Base-by-base conservation (phyloP, 441 rosid genomes). In the Dalechampia spathulata region DNA sequence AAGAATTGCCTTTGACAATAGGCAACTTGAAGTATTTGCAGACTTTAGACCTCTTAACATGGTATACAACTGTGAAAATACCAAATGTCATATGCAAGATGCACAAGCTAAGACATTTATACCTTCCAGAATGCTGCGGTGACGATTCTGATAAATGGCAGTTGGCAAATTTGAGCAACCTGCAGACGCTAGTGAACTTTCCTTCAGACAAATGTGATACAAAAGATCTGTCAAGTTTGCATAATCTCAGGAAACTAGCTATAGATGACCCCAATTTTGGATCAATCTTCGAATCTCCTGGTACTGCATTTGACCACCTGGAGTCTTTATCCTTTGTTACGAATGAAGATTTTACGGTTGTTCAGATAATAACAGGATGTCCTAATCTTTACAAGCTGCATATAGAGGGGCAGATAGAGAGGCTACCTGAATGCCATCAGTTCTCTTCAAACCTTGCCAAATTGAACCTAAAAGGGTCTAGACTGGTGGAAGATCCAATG, bases 171-270 rank as follows among this genome's bases (percentile, higher is more conserved):
- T 44, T 60, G 23, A 43, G 55, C 51, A 49, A 67, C 60, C 56
- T 75, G 72, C 75, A 69, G 56, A 72, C 76, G 20, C 60, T 57
- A 4, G 72, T 65, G 21, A 69, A 72, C 67, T 72, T 75, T 60
- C 72, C 77, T 41, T 57, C 62, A 20, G 60, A 59, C 30, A 65
- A 56, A 30, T 72, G 74, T 42, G 49, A 54, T 7, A 62, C 63
- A 28, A 46, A 12, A 49, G 70, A 63, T 34, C 61, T 72, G 21
- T 42, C 52, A 10, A 51, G 41, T 15, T 50, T 69, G 67, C 52
- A 26, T 19, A 66, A 63, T 67, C 80, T 72, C 26, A 65, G 57
- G 63, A 72, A 68, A 65, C 74, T 72, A 25, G 67, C 55, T 13
- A 58, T 72, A 17, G 63, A 64, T 38, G 75, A 69, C 49, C 67